Evolutionary conservation across 2,329 filamentous ascomycete species (phyloP).

Genomic region (Alternaria panax): DNA sequence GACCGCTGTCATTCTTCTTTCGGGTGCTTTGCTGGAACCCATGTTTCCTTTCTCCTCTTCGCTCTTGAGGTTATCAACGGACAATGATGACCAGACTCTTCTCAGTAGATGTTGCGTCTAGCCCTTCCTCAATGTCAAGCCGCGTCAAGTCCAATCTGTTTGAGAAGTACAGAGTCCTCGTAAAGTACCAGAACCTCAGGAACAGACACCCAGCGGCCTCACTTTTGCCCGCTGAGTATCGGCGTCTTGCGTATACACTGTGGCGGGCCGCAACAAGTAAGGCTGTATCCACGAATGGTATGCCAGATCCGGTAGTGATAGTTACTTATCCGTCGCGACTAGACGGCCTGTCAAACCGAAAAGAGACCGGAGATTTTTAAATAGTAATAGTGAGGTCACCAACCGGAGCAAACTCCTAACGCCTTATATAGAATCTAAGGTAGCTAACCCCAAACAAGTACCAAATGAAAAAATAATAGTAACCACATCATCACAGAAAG

Average conservation of each 20-base stretch:
- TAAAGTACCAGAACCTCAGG: neutral
- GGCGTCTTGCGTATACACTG: slow-evolving; percentile 11
- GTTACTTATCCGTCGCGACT: neutral
- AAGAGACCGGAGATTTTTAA: neutral
- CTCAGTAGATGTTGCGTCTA: neutral
- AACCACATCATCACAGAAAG: neutral
- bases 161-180: neutral
- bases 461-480: neutral
- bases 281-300: neutral
- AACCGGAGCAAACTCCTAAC: slow-evolving; percentile 12
- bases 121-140: neutral
- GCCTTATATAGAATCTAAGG: neutral
- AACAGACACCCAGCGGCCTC: neutral
- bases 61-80: neutral
- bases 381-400: neutral
- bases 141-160: neutral
- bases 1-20: slow-evolving; percentile 32
- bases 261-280: slow-evolving; percentile 4
- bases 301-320: neutral
- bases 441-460: neutral
- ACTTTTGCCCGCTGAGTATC: slow-evolving; percentile 10
- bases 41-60: slow-evolving; percentile 11
- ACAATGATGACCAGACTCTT: neutral
- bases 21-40: slow-evolving; percentile 13
- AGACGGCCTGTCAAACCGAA: slow-evolving; percentile 2